These are phyloP conservation scores for Hyaloperonospora brassicae DNA, from an alignment of 352 stramenopile genomes.

Conservation along the genomic window DNA sequence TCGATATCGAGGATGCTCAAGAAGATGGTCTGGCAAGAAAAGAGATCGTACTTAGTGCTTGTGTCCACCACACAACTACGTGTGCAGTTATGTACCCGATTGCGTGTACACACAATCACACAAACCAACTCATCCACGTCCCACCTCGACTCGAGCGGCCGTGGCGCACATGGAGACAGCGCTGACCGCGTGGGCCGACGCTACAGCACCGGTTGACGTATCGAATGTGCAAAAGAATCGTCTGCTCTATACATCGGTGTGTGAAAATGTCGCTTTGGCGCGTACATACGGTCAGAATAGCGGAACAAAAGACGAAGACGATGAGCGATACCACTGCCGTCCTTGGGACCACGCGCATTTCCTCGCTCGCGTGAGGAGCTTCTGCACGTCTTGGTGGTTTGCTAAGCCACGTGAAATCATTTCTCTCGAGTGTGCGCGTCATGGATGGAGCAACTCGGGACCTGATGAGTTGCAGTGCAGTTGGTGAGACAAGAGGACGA, in stretches of 20 bases:
- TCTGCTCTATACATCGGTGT: constrained; percentile 11
- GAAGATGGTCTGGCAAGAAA: too few relatives aligned
- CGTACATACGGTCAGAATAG: constrained; percentile 5
- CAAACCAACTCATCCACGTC: too few relatives aligned
- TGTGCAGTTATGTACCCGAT: too few relatives aligned
- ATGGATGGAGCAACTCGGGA: constrained; percentile 44
- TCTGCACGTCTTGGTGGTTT: constrained; percentile 52
- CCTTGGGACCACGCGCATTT: constrained; percentile 50
- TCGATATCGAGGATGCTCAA: too few relatives aligned
- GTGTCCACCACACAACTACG: too few relatives aligned
- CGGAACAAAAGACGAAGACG: not conserved
- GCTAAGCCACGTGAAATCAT: constrained; percentile 45
- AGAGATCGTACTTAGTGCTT: too few relatives aligned
- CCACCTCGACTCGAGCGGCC: too few relatives aligned
- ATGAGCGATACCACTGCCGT: constrained; percentile 15
- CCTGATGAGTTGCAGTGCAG: constrained; percentile 40
- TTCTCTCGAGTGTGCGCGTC: constrained; percentile 38
- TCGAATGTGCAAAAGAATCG: constrained; percentile 17
- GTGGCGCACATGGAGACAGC: constrained; percentile 18
- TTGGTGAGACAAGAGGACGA: constrained; percentile 14
- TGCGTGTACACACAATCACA: too few relatives aligned
- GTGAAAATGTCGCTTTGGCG: not conserved
- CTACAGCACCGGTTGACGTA: constrained; percentile 27
- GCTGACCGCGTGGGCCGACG: constrained; percentile 26
- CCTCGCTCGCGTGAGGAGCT: constrained; percentile 41